A percentile compares a stretch with the other conserved stretches of the same genome.
These are phyloP conservation scores for Sclerotinia nivalis DNA, from an alignment of 2,329 filamentous ascomycete genomes.

Conservation along the genomic window DNA sequence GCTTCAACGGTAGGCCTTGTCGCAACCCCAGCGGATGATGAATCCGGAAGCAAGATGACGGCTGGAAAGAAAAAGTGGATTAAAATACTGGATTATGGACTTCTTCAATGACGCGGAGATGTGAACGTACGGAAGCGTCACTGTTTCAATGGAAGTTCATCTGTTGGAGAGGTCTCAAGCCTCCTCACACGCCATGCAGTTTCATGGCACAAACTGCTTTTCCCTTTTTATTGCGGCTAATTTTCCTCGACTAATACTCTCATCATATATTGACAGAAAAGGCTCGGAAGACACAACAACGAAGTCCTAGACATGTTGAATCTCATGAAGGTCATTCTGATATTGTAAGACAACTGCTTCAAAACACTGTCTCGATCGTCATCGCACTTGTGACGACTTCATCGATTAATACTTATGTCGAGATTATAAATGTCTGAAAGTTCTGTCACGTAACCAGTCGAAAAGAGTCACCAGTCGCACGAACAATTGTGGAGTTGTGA, in stretches of 20 bases:
- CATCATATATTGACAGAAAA: not conserved
- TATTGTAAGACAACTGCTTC: conserved; percentile 9
- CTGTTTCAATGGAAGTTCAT: not conserved
- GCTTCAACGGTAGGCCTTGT: conserved; percentile 9
- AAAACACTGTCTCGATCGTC: conserved; percentile 7
- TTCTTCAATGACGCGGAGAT: conserved; percentile 13
- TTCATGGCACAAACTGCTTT: conserved; percentile 10
- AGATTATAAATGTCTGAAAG: not conserved
- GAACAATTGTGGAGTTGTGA: not conserved
- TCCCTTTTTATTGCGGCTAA: not conserved
- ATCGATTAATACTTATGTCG: not conserved
- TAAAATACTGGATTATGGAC: not conserved
- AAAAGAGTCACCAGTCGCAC: not conserved
- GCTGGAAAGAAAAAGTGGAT: conserved; percentile 1
- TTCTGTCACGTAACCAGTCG: not conserved
- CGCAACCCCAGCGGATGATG: not conserved
- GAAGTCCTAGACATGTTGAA: conserved; percentile 2
- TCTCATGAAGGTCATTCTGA: not conserved
- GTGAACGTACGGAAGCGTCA: conserved; percentile 4
- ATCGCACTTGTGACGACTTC: conserved; percentile 1
- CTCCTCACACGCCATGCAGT: conserved; percentile 11
- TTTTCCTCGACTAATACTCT: conserved; percentile 2
- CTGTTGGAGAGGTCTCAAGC: conserved; percentile 22
- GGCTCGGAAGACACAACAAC: not conserved
- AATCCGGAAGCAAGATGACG: not conserved